These are phyloP conservation scores for Ophioceras dolichostomum DNA, from an alignment of 2,329 filamentous ascomycete genomes.

Conservation along the genomic window DNA sequence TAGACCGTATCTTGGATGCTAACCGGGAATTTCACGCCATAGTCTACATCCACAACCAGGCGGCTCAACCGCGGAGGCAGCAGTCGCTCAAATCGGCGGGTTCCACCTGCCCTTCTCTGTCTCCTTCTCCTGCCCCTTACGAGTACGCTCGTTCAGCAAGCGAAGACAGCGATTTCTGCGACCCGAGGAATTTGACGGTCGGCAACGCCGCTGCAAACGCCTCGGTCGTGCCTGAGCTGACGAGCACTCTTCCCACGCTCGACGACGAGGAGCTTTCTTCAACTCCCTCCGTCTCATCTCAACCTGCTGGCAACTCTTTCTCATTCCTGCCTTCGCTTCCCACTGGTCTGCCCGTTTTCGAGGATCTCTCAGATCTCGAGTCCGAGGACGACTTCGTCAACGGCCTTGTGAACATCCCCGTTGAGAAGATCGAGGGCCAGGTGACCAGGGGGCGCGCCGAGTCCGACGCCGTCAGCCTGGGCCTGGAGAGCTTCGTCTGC, in stretches of 20 bases:
- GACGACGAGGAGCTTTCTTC: conserved; percentile 39
- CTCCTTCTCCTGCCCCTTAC: conserved; percentile 73
- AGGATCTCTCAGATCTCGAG: conserved; percentile 81
- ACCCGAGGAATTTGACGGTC: conserved; percentile 81
- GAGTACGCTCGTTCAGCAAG: conserved; percentile 55
- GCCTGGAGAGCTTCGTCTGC: conserved; percentile 67
- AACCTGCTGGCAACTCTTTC: conserved; percentile 34
- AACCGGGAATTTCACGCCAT: no score
- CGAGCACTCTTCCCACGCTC: conserved; percentile 49
- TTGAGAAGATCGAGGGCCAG: conserved; percentile 24
- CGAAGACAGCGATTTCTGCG: conserved; percentile 77
- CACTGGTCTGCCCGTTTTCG: conserved; percentile 59
- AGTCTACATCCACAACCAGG: no score
- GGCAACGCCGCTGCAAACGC: conserved; percentile 38
- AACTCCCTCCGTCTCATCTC: not conserved
- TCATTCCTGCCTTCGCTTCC: conserved; percentile 37
- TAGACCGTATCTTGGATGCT: no score
- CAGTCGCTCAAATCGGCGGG: conserved; percentile 37
- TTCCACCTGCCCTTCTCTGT: conserved; percentile 66
- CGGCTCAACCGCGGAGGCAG: not conserved
- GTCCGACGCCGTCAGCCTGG: conserved; percentile 54
- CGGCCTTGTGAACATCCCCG: conserved; percentile 56
- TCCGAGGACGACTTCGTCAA: conserved; percentile 80
- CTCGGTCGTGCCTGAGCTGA: conserved; percentile 47
- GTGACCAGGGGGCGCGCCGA: conserved; percentile 59